Conservation (phyloP, 2,329 filamentous ascomycete species). For the Myriosclerotinia curreyana region DNA sequence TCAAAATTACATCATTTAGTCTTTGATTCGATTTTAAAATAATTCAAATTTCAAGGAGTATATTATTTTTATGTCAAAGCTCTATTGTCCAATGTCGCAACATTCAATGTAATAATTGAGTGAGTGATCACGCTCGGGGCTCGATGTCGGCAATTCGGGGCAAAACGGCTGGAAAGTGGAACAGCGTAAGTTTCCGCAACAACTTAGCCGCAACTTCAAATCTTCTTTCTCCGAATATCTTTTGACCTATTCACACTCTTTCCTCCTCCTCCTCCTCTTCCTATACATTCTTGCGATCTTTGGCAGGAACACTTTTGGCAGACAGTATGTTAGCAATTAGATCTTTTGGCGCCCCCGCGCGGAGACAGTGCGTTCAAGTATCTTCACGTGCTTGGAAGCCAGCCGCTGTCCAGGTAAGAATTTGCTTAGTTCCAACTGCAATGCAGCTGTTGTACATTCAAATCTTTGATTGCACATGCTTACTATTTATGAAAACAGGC, state of each 20-base stretch:
- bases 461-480: constrained; percentile 22
- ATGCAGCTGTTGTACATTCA: constrained; percentile 20
- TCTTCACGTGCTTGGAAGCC: constrained; percentile 55
- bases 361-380: constrained; percentile 74
- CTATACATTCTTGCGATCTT: constrained; percentile 12
- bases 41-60: background rate
- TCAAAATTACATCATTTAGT: background rate
- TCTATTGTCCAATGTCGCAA: background rate
- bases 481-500: constrained; percentile 42
- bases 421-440: constrained; percentile 18
- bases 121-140: no score
- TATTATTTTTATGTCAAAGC: background rate
- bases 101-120: background rate
- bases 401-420: constrained; percentile 56
- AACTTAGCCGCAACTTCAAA: constrained; percentile 24
- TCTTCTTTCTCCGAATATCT: constrained; percentile 20
- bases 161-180: constrained; percentile 21
- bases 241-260: constrained; percentile 25
- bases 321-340: constrained; percentile 79
- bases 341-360: constrained; percentile 70
- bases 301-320: constrained; percentile 9
- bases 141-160: background rate
- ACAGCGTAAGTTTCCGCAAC: constrained; percentile 23
- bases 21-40: background rate
- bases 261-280: constrained; percentile 9